These are phyloP conservation scores for Ciborinia camelliae DNA, from an alignment of 2,329 filamentous ascomycete genomes.

Conservation along the genomic window DNA sequence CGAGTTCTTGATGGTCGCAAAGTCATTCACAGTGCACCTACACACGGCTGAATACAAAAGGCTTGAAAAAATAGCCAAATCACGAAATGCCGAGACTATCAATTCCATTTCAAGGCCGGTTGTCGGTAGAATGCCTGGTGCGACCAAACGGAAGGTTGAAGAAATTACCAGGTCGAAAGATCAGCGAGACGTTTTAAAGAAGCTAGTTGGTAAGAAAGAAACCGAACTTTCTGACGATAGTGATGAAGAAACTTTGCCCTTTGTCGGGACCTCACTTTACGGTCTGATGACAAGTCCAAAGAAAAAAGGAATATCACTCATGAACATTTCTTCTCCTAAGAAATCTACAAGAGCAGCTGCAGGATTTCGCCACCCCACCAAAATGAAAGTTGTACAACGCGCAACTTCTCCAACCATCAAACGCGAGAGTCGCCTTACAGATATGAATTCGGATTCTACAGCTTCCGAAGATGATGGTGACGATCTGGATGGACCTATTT, in stretches of 20 bases:
- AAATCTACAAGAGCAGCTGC: slow-evolving; percentile 36
- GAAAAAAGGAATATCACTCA: slow-evolving; percentile 35
- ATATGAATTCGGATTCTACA: slow-evolving; percentile 13
- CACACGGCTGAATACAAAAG: slow-evolving; percentile 75
- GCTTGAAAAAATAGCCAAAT: slow-evolving; percentile 55
- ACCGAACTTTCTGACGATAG: slow-evolving; percentile 33
- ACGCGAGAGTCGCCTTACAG: background rate
- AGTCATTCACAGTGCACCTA: slow-evolving; percentile 68
- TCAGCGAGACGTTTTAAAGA: slow-evolving; percentile 39
- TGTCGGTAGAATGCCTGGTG: slow-evolving; percentile 34
- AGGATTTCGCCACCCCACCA: slow-evolving; percentile 31
- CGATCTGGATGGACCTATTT: slow-evolving; percentile 34
- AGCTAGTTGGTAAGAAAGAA: slow-evolving; percentile 26
- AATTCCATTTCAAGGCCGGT: slow-evolving; percentile 42
- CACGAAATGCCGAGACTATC: slow-evolving; percentile 50
- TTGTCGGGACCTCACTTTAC: slow-evolving; percentile 42
- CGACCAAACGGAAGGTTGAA: slow-evolving; percentile 35
- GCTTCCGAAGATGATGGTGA: slow-evolving; percentile 27
- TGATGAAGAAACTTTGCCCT: slow-evolving; percentile 35
- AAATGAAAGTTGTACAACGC: background rate
- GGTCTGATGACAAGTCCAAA: slow-evolving; percentile 44
- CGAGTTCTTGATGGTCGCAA: slow-evolving; percentile 66
- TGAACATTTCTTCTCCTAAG: slow-evolving; percentile 26
- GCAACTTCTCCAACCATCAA: slow-evolving; percentile 1
- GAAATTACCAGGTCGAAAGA: slow-evolving; percentile 39